Evolutionary conservation across 192 early-diverging fungal genomes (phyloP).

Genomic region (Umbelopsis sp.): DNA sequence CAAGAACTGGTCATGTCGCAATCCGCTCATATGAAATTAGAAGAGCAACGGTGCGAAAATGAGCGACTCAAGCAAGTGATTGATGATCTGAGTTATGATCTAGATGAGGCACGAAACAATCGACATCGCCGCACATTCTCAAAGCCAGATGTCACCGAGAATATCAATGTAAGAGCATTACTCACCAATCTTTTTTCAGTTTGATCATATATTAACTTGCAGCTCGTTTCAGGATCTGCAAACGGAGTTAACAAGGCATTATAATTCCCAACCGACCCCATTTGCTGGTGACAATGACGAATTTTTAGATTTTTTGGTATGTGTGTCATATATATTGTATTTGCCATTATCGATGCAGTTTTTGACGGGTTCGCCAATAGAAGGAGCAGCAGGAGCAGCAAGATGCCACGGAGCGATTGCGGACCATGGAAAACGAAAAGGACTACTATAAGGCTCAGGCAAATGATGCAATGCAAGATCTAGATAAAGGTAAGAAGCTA

Average conservation of each 20-base stretch:
- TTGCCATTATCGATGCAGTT: not conserved
- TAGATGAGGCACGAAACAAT: slow-evolving; percentile 40
- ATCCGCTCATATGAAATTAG: slow-evolving; percentile 38
- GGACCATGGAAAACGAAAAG: slow-evolving; percentile 35
- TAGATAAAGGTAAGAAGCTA: slow-evolving; percentile 24
- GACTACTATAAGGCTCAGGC: slow-evolving; percentile 38
- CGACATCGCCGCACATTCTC: slow-evolving; percentile 16
- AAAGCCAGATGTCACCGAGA: not conserved
- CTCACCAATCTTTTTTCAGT: not conserved
- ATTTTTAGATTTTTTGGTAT: slow-evolving; percentile 5
- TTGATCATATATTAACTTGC: not conserved
- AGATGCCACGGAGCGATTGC: slow-evolving; percentile 27
- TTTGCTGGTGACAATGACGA: slow-evolving; percentile 22
- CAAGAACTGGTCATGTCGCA: slow-evolving; percentile 35
- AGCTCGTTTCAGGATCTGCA: not conserved
- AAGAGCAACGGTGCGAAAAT: slow-evolving; percentile 45
- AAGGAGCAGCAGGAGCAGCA: slow-evolving; percentile 19
- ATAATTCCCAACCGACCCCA: not conserved
- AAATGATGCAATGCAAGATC: slow-evolving; percentile 33
- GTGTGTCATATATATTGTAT: not conserved
- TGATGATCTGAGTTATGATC: slow-evolving; percentile 43
- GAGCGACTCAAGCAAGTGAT: slow-evolving; percentile 42
- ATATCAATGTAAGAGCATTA: slow-evolving; percentile 1
- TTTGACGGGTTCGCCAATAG: not conserved
- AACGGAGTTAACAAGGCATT: slow-evolving; percentile 1